Conservation (phyloP, 2,329 filamentous ascomycete genomes). For the Neofusicoccum ribis region DNA sequence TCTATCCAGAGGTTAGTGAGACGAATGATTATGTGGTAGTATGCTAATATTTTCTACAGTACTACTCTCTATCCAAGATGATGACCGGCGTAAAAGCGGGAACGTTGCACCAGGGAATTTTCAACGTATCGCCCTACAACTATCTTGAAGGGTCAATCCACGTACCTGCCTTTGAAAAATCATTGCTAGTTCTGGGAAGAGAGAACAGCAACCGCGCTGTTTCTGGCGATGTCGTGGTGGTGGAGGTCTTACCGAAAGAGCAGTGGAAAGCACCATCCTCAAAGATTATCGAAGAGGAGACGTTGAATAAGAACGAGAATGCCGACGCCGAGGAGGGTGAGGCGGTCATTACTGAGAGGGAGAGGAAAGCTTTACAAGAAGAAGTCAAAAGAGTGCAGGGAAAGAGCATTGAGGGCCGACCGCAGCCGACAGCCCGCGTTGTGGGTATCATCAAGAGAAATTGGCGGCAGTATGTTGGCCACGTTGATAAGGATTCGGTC, state of each 20-base stretch:
- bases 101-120: conserved; percentile 88
- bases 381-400: conserved; percentile 85
- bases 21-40: too few species aligned
- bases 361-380: conserved; percentile 83
- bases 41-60: conserved; percentile 38
- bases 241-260: conserved; percentile 88
- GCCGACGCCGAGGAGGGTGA: conserved; percentile 74
- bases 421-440: conserved; percentile 88
- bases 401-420: conserved; percentile 70
- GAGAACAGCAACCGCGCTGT: conserved; percentile 96
- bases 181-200: conserved; percentile 82
- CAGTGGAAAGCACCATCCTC: conserved; percentile 97
- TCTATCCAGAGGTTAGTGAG: conserved; percentile 69
- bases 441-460: conserved; percentile 93
- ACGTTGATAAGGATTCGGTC: conserved; percentile 85
- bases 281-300: conserved; percentile 93
- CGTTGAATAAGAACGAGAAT: conserved; percentile 89
- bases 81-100: conserved; percentile 90
- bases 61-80: conserved; percentile 86
- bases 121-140: conserved; percentile 97
- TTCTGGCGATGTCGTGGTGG: conserved; percentile 87
- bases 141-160: conserved; percentile 93
- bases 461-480: conserved; percentile 97
- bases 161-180: conserved; percentile 85
- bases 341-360: conserved; percentile 82